Percentiles rank a stretch among this genome's conserved stretches.
These are phyloP conservation scores for Arachis stenosperma DNA, from an alignment of 306 rosid species.

Conservation along the genomic window DNA sequence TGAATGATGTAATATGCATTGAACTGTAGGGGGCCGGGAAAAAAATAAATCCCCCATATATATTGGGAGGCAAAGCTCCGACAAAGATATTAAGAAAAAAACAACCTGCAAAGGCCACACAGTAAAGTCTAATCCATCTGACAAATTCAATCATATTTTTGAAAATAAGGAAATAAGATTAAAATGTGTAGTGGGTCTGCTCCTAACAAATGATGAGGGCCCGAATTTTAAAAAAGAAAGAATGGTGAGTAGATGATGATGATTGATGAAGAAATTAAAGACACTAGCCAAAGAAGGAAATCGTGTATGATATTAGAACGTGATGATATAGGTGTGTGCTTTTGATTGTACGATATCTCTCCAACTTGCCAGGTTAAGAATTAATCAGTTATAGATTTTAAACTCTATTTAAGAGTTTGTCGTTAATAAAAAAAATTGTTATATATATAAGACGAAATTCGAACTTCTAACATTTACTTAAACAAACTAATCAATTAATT, in stretches of 20 bases:
- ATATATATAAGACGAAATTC: too few species aligned
- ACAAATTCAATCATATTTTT: slow-evolving; percentile 26
- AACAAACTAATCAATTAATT: too few species aligned
- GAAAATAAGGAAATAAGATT: neutral
- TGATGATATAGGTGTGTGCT: neutral
- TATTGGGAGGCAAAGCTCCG: slow-evolving; percentile 30
- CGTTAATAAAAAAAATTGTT: too few species aligned
- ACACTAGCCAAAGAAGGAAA: neutral
- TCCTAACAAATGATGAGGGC: neutral
- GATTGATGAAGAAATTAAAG: neutral
- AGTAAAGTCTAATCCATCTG: neutral
- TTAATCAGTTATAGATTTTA: too few species aligned
- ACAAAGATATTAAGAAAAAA: slow-evolving; percentile 29
- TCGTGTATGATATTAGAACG: neutral
- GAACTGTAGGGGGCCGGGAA: too few species aligned
- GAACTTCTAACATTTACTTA: too few species aligned
- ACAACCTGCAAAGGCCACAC: slow-evolving; percentile 20
- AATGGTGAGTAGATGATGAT: neutral
- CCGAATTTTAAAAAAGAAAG: too few species aligned
- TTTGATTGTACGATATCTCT: too few species aligned
- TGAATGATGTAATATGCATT: neutral
- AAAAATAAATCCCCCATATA: slow-evolving; percentile 1
- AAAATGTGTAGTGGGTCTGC: neutral
- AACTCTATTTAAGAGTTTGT: too few species aligned
- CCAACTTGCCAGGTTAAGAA: too few species aligned